Evolutionary conservation across 2,329 filamentous ascomycete genomes (phyloP), one percentile per base, ranked within the genome.

Genomic region (Beauveria pseudobassiana): DNA sequence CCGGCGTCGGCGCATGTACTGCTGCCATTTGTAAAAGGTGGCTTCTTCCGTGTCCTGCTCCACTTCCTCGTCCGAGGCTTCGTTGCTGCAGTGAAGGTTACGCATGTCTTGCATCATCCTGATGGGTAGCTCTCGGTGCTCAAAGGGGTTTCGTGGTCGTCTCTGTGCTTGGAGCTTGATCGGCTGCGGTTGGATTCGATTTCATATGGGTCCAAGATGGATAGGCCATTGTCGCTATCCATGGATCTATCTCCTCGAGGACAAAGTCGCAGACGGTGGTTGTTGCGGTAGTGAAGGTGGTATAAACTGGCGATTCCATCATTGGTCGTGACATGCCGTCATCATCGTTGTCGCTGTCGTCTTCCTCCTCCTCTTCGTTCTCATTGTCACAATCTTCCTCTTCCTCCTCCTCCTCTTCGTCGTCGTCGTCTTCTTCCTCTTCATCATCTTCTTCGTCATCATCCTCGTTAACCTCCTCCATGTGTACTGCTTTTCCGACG

Each of bases 201-300:
- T 60, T 77, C 74, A 14, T 75, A 72, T 0, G 80, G 80, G 10
- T 69, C 72, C 26, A 82, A 67, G 28, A 80, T 72, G 38, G 75
- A 74, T 26, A 76, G 68, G 20, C 74, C 74, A 5, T 79, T 77
- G 28, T 77, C 78, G 65, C 74, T 76, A 61, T 80, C 78, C 74
- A 76, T 75, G 3, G 73, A 57, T 77, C 78, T 60, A 80, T 74
- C 63, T 81, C 80, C 63, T 82, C 80, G 34, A 82, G 72, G 12
- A 71, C 68, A 43, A 82, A 75, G 42, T 71, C 66, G 60, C 69
- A 70, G 42, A 62, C 40, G 38, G 68, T 62, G 18, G 63, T 65
- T 8, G 64, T 62, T 26, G 64, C 55, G 6, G 64, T 58, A 4
- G 63, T 56, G 3, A 61, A 38, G 40, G 65, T 66, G n/a, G 67